A percentile compares a stretch with the other conserved stretches of the same genome.
phyloP scores from a whole-genome alignment of 2,329 filamentous ascomycete genomes.

The Mycosphaerella sp. region DNA sequence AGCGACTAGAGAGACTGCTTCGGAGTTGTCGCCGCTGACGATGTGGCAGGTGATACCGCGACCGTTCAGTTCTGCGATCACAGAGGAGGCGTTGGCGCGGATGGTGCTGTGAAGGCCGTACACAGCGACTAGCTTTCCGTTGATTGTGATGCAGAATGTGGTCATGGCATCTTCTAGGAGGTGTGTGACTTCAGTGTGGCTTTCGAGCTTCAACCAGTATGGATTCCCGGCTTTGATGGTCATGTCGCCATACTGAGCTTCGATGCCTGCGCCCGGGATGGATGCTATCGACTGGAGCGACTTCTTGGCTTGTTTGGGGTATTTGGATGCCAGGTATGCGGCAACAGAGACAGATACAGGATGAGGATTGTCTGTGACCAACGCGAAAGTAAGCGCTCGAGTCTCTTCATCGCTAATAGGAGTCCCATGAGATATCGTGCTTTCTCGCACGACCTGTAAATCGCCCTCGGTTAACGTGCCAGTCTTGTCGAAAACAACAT shows the following conservation, averaged over 20 bases:
- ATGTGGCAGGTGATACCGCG: slow-evolving; percentile 50
- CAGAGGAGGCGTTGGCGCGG: slow-evolving; percentile 46
- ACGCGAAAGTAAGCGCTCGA: not conserved
- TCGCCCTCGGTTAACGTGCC: slow-evolving; percentile 63
- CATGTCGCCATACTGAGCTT: slow-evolving; percentile 34
- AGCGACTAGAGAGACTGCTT: slow-evolving; percentile 47
- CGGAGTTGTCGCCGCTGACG: slow-evolving; percentile 52
- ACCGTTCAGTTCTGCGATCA: slow-evolving; percentile 47
- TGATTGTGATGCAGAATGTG: slow-evolving; percentile 53
- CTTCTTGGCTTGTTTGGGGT: not conserved
- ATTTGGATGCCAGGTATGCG: not conserved
- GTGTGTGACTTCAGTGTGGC: slow-evolving; percentile 30
- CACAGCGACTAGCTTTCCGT: slow-evolving; percentile 39
- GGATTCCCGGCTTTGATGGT: slow-evolving; percentile 41
- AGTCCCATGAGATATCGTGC: not conserved
- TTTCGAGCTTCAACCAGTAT: slow-evolving; percentile 40
- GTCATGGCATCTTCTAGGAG: slow-evolving; percentile 42
- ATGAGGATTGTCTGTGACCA: not conserved
- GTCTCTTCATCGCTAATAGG: not conserved
- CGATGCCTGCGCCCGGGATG: slow-evolving; percentile 42
- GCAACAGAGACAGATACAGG: not conserved
- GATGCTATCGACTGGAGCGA: slow-evolving; percentile 18
- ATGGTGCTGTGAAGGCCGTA: slow-evolving; percentile 48
- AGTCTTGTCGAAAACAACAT: slow-evolving; percentile 76
- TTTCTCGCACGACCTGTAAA: slow-evolving; percentile 36